Base-by-base conservation (phyloP, 768 basidiomycete species). In the Tulasnella sp. region DNA sequence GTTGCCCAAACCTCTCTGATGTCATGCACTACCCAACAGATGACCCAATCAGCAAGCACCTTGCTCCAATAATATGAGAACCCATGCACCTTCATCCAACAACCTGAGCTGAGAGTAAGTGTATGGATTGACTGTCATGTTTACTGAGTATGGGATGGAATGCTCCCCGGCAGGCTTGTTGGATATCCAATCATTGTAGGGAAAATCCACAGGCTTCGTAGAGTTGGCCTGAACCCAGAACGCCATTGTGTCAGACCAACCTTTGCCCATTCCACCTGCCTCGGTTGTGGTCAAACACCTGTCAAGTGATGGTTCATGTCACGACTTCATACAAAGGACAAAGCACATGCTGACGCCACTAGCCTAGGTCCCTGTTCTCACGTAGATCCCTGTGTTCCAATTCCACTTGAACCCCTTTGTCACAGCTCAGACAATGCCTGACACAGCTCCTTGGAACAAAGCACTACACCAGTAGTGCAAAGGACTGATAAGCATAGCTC, bases 191-290 rank as follows among this genome's bases (percentile, higher is more conserved):
- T 11, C 11, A n/a, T 39, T 50, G 11, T 51, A 23, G 5, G 36
- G 34, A 49, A 41, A 60, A 49, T 54, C 50, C 14, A 23, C 34
- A 25, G 51, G 39, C 27, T 31, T 37, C 27, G 23, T 23, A 15
- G 29, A 29, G 4, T 39, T 54, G 19, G 42, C 50, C 51, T 75
- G 69, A 5, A 66, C 68, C 67, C 67, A 60, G 23, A 43, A 37
- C n/a, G n/a, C n/a, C n/a, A n/a, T n/a, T n/a, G n/a, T n/a, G n/a
- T n/a, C n/a, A n/a, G n/a, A n/a, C n/a, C 14, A 56, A 54, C 19
- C 81, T 67, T 84, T 82, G 40, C 81, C 82, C 74, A 83, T 74
- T 12, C 82, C n/a, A n/a, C n/a, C n/a, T n/a, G n/a, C n/a, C n/a
- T n/a, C n/a, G n/a, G n/a, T n/a, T n/a, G n/a, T n/a, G 64, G 81